A percentile compares a stretch with the other conserved stretches of the same genome.
Conservation (phyloP, 768 basidiomycete genomes). For the Leccinum boreale region DNA sequence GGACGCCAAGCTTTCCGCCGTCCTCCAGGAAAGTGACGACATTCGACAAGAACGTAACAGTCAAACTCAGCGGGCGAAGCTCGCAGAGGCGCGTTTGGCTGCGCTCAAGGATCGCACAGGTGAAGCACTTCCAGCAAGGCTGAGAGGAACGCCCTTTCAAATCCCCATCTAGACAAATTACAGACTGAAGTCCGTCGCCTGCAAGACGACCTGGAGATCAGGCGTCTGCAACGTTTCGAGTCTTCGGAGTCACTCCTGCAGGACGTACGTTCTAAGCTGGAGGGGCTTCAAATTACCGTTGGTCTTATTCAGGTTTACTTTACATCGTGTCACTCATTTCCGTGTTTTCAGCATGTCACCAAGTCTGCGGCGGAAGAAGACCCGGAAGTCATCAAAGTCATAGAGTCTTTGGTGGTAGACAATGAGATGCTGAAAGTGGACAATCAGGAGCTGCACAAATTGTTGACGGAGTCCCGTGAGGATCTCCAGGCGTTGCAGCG, state of each 20-base stretch:
- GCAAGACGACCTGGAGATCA: constrained; percentile 60
- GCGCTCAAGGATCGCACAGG: constrained; percentile 67
- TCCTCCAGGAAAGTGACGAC: constrained; percentile 79
- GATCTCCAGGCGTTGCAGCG: constrained; percentile 66
- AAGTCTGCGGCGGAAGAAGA: constrained; percentile 41
- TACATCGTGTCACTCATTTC: constrained; percentile 15
- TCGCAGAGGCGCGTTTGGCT: constrained; percentile 64
- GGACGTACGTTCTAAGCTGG: constrained; percentile 62
- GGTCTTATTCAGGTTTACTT: constrained; percentile 19
- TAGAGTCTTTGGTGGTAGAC: constrained; percentile 83
- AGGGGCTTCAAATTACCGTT: constrained; percentile 58
- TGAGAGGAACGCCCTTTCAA: constrained; percentile 3
- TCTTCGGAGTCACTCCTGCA: constrained; percentile 64
- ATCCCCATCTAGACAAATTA: constrained; percentile 51
- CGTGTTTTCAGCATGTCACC: constrained; percentile 35
- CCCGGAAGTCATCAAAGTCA: constrained; percentile 59
- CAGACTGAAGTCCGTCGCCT: constrained; percentile 64
- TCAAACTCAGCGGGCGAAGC: constrained; percentile 61
- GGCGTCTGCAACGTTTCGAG: constrained; percentile 57
- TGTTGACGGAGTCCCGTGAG: constrained; percentile 75
- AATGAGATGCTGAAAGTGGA: constrained; percentile 82
- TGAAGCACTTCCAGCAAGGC: constrained; percentile 25
- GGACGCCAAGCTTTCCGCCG: constrained; percentile 60
- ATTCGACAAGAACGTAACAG: constrained; percentile 78
- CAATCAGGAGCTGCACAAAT: constrained; percentile 71